phyloP scores from a whole-genome alignment of 2,329 filamentous ascomycete genomes.

The Acephala macrosclerotiorum region DNA sequence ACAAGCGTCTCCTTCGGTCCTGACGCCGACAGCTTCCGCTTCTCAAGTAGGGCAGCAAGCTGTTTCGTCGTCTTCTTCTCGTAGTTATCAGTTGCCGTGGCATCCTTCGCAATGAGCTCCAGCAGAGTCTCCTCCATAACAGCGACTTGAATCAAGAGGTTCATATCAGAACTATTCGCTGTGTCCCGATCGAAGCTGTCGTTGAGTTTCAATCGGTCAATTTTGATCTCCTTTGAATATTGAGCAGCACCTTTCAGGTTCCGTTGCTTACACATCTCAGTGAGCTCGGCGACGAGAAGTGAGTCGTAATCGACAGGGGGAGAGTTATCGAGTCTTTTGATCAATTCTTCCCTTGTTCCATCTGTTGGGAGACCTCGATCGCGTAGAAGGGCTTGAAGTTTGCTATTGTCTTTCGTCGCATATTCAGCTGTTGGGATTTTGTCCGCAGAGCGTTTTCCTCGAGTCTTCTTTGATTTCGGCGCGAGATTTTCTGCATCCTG shows the following conservation, averaged over 20 bases:
- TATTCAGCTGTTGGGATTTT: background rate
- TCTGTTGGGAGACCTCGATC: slow-evolving; percentile 21
- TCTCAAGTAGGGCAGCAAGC: slow-evolving; percentile 7
- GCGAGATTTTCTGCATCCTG: background rate
- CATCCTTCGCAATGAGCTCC: background rate
- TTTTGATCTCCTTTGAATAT: slow-evolving; percentile 28
- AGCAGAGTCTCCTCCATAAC: background rate
- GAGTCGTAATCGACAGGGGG: slow-evolving; percentile 28
- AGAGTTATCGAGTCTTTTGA: slow-evolving; percentile 25
- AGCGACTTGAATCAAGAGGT: background rate
- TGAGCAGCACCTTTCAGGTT: slow-evolving; percentile 2
- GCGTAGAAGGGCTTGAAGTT: slow-evolving; percentile 24
- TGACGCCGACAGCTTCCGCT: background rate
- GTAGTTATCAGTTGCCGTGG: slow-evolving; percentile 8
- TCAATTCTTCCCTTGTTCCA: slow-evolving; percentile 33
- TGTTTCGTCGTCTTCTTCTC: background rate
- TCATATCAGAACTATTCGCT: slow-evolving; percentile 10
- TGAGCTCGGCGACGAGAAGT: slow-evolving; percentile 13
- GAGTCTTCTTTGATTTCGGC: background rate
- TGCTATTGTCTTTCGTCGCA: slow-evolving; percentile 31
- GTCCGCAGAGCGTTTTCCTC: background rate
- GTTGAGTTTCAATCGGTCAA: slow-evolving; percentile 25
- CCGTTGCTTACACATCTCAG: slow-evolving; percentile 28
- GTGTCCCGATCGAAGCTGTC: slow-evolving; percentile 26
- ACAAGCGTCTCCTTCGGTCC: background rate